phyloP scores from a whole-genome alignment of 2,329 filamentous ascomycete species.

The Neofusicoccum parvum region DNA sequence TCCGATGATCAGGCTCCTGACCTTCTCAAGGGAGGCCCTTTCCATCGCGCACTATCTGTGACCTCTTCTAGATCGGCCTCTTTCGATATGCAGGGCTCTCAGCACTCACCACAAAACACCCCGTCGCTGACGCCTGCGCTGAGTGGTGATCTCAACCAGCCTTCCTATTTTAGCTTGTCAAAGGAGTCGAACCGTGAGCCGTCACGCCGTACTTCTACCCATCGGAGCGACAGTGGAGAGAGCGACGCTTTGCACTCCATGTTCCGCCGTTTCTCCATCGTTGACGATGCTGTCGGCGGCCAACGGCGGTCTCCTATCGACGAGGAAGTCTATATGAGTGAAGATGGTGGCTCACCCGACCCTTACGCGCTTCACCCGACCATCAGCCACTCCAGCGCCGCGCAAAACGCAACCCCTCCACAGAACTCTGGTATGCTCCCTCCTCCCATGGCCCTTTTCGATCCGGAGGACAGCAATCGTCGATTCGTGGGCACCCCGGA shows the following conservation, averaged over 20 bases:
- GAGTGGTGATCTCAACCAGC: slow-evolving; percentile 69
- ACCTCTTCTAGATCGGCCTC: slow-evolving; percentile 91
- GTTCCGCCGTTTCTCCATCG: slow-evolving; percentile 68
- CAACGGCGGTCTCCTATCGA: slow-evolving; percentile 65
- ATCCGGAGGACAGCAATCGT: slow-evolving; percentile 89
- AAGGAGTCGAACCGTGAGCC: slow-evolving; percentile 64
- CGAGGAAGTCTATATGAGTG: slow-evolving; percentile 68
- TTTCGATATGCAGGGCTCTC: slow-evolving; percentile 76
- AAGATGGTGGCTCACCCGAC: slow-evolving; percentile 73
- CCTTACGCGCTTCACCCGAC: slow-evolving; percentile 66
- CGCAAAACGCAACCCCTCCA: slow-evolving; percentile 61
- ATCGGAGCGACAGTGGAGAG: slow-evolving; percentile 88
- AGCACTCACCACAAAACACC: slow-evolving; percentile 79
- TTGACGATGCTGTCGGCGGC: slow-evolving; percentile 56
- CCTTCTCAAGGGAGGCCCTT: slow-evolving; percentile 87
- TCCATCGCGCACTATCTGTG: slow-evolving; percentile 81
- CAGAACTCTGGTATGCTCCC: slow-evolving; percentile 78
- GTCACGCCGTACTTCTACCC: slow-evolving; percentile 70
- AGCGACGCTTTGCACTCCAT: slow-evolving; percentile 83
- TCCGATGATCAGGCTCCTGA: slow-evolving; percentile 84
- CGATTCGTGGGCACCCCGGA: slow-evolving; percentile 96
- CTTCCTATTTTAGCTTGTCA: slow-evolving; percentile 87
- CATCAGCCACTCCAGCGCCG: slow-evolving; percentile 54
- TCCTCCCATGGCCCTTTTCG: slow-evolving; percentile 89
- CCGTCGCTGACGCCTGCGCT: slow-evolving; percentile 84